Evolutionary conservation across 208 protist genomes (phyloP).

Genomic region (Angomonas ambiguus): DNA sequence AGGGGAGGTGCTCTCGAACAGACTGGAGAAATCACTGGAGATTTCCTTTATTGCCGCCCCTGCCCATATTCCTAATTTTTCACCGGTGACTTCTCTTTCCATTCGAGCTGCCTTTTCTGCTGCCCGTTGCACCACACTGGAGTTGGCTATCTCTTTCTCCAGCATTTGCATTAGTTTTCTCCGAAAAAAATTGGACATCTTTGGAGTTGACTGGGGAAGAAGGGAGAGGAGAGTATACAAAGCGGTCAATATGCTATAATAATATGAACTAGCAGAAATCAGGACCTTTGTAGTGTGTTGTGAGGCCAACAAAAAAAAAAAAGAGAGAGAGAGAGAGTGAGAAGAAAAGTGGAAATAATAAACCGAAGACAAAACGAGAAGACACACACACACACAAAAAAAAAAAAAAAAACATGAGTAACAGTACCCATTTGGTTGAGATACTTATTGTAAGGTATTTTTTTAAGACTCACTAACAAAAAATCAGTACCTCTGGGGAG

Average conservation of each 20-base stretch:
- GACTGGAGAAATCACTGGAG: slow-evolving; percentile 30
- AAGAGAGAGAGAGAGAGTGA: neutral
- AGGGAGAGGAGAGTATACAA: neutral
- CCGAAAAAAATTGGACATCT: slow-evolving; percentile 11
- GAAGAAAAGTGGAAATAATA: neutral
- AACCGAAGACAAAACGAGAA: neutral
- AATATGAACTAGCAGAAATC: no score
- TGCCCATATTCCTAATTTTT: slow-evolving; percentile 50
- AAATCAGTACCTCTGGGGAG: no score
- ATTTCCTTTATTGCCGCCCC: slow-evolving; percentile 50
- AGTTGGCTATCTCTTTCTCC: slow-evolving; percentile 28
- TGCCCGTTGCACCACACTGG: slow-evolving; percentile 31
- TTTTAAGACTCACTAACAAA: neutral
- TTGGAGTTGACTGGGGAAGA: neutral
- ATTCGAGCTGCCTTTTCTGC: slow-evolving; percentile 45
- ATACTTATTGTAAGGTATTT: no score
- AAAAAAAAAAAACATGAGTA: neutral
- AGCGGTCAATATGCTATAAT: no score
- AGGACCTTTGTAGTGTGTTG: no score
- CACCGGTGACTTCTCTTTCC: slow-evolving; percentile 25
- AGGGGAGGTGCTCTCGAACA: neutral
- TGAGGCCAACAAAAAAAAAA: neutral
- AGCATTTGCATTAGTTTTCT: slow-evolving; percentile 3
- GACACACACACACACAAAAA: neutral
- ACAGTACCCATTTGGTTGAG: no score